Conservation (phyloP, 2,329 filamentous ascomycete genomes). For the Daldinia sp. region DNA sequence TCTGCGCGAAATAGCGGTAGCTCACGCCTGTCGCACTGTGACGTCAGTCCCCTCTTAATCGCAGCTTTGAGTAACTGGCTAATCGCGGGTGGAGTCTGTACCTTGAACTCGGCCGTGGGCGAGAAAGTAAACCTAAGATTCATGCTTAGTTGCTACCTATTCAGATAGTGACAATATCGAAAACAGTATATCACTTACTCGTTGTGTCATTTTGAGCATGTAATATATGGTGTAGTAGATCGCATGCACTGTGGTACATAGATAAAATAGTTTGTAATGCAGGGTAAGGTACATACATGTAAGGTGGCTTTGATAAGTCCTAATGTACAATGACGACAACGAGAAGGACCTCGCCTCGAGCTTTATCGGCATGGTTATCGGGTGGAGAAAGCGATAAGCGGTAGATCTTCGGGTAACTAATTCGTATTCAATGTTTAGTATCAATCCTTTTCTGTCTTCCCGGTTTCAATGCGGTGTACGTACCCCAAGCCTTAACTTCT, state of each 20-base stretch:
- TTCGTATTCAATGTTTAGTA: background rate
- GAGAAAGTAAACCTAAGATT: conserved; percentile 68
- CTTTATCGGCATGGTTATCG: conserved; percentile 25
- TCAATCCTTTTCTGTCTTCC: conserved; percentile 1
- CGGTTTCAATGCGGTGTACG: conserved; percentile 7
- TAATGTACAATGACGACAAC: conserved; percentile 24
- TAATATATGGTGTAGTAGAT: conserved; percentile 21
- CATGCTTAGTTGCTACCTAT: conserved; percentile 3
- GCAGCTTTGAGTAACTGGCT: background rate
- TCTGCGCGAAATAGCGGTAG: conserved; percentile 68
- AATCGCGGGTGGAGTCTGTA: conserved; percentile 50
- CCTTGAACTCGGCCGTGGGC: conserved; percentile 80
- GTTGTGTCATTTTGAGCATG: conserved; percentile 35
- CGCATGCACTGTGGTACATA: conserved; percentile 19
- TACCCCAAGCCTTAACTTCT: conserved; percentile 4
- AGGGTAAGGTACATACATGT: conserved; percentile 2
- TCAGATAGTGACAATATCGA: background rate
- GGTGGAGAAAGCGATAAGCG: conserved; percentile 29
- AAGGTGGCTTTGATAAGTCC: conserved; percentile 16
- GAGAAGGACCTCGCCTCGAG: conserved; percentile 1
- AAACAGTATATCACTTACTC: conserved; percentile 25
- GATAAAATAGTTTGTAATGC: conserved; percentile 11
- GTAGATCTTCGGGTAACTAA: conserved; percentile 34
- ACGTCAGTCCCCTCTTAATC: conserved; percentile 37
- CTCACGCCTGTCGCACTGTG: conserved; percentile 61